Conservation (phyloP, 2,329 filamentous ascomycete genomes). For the Ophiostoma montium region DNA sequence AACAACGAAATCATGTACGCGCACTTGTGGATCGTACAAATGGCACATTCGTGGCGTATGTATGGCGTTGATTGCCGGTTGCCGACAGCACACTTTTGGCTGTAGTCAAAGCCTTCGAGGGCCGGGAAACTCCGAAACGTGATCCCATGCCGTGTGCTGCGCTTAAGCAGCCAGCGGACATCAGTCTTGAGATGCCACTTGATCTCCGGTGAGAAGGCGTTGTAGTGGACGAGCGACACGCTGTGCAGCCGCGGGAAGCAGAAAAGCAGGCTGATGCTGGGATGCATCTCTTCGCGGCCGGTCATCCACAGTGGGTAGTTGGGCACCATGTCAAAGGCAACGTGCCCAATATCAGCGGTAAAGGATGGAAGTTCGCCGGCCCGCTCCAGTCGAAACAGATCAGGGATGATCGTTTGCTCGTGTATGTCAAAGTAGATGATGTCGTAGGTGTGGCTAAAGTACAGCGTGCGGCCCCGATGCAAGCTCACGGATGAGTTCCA, state of each 20-base stretch:
- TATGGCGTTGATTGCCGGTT: neutral
- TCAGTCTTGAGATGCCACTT: conserved; percentile 8
- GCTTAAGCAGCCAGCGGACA: conserved; percentile 7
- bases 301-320: conserved; percentile 11
- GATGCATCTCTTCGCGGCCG: conserved; percentile 8
- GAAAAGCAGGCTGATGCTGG: conserved; percentile 9
- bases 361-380: conserved; percentile 5
- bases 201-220: conserved; percentile 9
- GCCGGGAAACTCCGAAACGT: conserved; percentile 9
- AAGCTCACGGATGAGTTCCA: conserved; percentile 5
- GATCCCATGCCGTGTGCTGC: conserved; percentile 5
- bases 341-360: conserved; percentile 6
- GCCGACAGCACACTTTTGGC: conserved; percentile 1
- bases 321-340: conserved; percentile 14
- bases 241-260: conserved; percentile 12
- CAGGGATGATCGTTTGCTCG: conserved; percentile 7
- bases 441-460: conserved; percentile 8
- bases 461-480: conserved; percentile 3
- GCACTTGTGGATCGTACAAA: conserved; percentile 14
- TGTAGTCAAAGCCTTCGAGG: conserved; percentile 8
- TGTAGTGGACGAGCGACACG: conserved; percentile 12
- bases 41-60: conserved; percentile 13
- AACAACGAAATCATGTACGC: conserved; percentile 10
- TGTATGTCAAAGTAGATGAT: conserved; percentile 12
- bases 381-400: conserved; percentile 2